Evolutionary conservation across 257 asterid species (phyloP).

Genomic region (Fraxinus excelsior): DNA sequence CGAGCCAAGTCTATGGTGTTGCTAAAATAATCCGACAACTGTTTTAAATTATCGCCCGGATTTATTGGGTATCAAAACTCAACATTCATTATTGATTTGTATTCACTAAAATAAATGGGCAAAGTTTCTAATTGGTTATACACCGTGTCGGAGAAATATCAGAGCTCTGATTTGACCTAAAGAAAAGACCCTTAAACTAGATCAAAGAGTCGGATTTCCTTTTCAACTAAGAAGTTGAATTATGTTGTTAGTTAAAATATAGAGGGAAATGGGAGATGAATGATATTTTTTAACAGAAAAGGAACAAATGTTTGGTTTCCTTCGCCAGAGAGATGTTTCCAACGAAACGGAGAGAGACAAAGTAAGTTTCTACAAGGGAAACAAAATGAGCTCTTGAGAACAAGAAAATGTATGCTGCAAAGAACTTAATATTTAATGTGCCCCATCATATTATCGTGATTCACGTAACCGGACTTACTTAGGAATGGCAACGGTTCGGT

Average conservation of each 20-base stretch:
- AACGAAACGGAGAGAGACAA: not conserved
- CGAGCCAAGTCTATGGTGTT: too few species aligned
- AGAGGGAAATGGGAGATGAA: not conserved
- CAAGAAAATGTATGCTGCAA: too few species aligned
- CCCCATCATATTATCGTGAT: too few species aligned
- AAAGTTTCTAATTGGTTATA: conserved; percentile 23
- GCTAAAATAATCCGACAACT: too few species aligned
- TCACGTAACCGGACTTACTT: too few species aligned
- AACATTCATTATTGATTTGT: conserved; percentile 45
- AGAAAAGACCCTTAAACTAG: conserved; percentile 1
- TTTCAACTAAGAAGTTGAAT: not conserved
- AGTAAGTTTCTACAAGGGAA: too few species aligned
- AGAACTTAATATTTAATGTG: too few species aligned
- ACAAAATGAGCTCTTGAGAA: too few species aligned
- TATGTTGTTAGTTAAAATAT: conserved; percentile 7
- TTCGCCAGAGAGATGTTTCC: conserved; percentile 19
- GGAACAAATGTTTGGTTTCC: not conserved
- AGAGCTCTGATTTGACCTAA: not conserved
- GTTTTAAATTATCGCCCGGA: too few species aligned
- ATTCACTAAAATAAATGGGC: conserved; percentile 9
- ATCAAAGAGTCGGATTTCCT: not conserved
- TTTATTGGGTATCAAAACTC: too few species aligned
- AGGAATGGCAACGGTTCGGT: too few species aligned
- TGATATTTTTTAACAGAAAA: not conserved
- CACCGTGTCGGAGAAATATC: conserved; percentile 21